Evolutionary conservation across 2,329 filamentous ascomycete species (phyloP), one percentile per base, ranked within the genome.

Genomic region (Cercospora zeae-maydis): DNA sequence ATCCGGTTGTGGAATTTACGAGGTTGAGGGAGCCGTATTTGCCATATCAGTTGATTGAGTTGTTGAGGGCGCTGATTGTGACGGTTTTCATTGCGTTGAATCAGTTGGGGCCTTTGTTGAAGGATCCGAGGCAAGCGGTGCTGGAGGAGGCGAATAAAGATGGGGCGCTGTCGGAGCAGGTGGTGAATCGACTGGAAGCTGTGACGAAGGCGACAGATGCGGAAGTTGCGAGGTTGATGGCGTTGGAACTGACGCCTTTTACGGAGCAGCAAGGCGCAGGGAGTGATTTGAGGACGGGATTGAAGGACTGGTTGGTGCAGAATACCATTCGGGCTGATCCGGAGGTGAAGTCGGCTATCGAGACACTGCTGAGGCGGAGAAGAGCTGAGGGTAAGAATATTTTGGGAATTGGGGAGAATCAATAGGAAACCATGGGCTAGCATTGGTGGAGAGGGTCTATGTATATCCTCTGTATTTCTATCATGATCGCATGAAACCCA

Each of bases 221-320:
- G n/a, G 92, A 97, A 73, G 83, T 88, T 0, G 79, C 80, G 6
- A 82, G 89, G 59, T 76, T 96, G 64, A 78, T 96, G 74, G 87
- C 88, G 52, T 81, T 96, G 75, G 92, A 96, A 71, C 84, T 93
- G 75, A 86, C 87, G 58, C 93, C 93, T 0, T 97, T 92, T 76
- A 85, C 82, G 56, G 88, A 87, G n/a, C 89, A 96, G 72, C 78
- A 83, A 36, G 83, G 84, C 65, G 83, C 84, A 64, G 79, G 89
- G 52, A 81, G 80, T 49, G 86, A 86, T 63, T 78, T 96, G 71
- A 84, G 87, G 65, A 83, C 83, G 42, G 90, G 89, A 71, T 84
- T 97, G 78, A 90, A 88, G 77, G 91, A 95, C 71, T 96, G 92
- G 84, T 80, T 98, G 69, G 87, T 97, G 27, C 87, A 96, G 75